Conservation (phyloP, 1,284 basidiomycete species). For the Trametes versicolor region DNA sequence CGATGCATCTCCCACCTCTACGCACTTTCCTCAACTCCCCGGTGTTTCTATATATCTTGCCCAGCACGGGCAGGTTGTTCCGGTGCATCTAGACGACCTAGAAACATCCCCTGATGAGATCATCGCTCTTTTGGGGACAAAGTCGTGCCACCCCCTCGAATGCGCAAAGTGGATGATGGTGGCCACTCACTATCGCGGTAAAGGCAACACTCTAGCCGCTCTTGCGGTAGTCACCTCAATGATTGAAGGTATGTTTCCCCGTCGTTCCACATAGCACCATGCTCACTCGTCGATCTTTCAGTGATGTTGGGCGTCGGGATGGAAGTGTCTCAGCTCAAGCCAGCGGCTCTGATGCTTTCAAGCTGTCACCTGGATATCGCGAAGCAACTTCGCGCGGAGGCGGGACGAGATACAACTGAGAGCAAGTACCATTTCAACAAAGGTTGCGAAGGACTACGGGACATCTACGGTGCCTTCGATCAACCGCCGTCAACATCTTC, state of each 20-base stretch:
- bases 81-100: conserved; percentile 53
- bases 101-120: conserved; percentile 54
- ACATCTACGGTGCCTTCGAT: conserved; percentile 54
- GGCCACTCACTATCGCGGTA: conserved; percentile 60
- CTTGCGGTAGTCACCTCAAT: conserved; percentile 55
- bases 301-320: conserved; percentile 53
- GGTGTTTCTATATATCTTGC: background rate
- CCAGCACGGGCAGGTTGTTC: conserved; percentile 34
- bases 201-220: conserved; percentile 55
- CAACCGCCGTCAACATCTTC: conserved; percentile 8
- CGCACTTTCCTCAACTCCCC: background rate
- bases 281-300: background rate
- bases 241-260: conserved; percentile 53
- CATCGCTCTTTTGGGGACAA: conserved; percentile 54
- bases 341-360: conserved; percentile 61
- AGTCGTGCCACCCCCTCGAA: conserved; percentile 47
- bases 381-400: conserved; percentile 30
- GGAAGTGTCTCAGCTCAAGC: conserved; percentile 52
- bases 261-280: background rate
- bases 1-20: background rate
- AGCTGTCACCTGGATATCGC: conserved; percentile 62
- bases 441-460: conserved; percentile 58
- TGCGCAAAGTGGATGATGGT: conserved; percentile 65
- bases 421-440: conserved; percentile 49
- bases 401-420: conserved; percentile 36